Percentiles rank a stretch among this genome's conserved stretches.
phyloP scores from a whole-genome alignment of 306 rosid species.

The Dryas drummondii region DNA sequence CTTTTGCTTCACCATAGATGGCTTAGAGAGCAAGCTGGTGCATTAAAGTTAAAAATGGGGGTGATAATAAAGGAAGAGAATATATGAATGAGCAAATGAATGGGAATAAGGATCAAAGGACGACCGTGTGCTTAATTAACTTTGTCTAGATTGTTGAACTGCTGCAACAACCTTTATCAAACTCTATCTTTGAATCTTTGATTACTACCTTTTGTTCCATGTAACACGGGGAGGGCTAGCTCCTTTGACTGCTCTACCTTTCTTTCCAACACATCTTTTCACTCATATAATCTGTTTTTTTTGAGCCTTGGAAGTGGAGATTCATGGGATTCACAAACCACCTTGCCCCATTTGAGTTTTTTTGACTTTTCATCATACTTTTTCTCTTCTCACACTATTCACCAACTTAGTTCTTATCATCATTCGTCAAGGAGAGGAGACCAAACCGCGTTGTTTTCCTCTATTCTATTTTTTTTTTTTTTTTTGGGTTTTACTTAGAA shows the following conservation, averaged over 20 bases:
- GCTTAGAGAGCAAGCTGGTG: constrained; percentile 5
- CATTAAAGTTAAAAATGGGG: constrained; percentile 1
- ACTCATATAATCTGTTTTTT: constrained; percentile 25
- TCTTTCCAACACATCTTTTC: constrained; percentile 24
- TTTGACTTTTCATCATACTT: constrained; percentile 5
- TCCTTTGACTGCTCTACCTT: constrained; percentile 28
- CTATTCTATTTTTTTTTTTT: neutral
- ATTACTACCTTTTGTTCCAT: constrained; percentile 23
- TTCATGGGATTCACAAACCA: constrained; percentile 27
- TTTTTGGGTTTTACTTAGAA: neutral
- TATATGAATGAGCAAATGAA: neutral
- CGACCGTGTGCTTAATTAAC: constrained; percentile 10
- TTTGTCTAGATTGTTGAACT: constrained; percentile 13
- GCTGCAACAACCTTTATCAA: neutral
- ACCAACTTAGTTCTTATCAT: neutral
- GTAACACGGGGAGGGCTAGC: constrained; percentile 27
- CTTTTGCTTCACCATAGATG: neutral
- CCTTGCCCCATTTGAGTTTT: constrained; percentile 6
- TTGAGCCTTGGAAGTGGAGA: constrained; percentile 24
- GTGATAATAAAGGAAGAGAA: neutral
- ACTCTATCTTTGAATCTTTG: neutral
- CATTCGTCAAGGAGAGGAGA: neutral
- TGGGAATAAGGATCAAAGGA: constrained; percentile 4
- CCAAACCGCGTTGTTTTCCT: neutral
- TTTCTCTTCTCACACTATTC: neutral